These are phyloP conservation scores for Selaginella tamariscina DNA, from an alignment of 75 land plant species.

Conservation along the genomic window DNA sequence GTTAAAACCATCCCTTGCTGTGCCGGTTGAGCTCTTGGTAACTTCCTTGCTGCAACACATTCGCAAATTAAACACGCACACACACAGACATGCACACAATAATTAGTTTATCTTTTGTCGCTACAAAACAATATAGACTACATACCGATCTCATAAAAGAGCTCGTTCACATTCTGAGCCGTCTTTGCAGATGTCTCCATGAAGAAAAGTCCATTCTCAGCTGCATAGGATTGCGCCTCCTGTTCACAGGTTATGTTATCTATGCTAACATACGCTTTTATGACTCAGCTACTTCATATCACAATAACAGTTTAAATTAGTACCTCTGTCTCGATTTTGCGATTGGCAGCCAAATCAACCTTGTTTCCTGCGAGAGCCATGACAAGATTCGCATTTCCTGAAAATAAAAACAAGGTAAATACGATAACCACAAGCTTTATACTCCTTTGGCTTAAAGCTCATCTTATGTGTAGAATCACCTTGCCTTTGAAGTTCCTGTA, in stretches of 20 bases:
- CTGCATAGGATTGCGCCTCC: neutral
- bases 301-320: neutral
- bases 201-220: neutral
- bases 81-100: neutral
- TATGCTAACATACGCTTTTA: neutral
- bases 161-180: neutral
- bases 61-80: neutral
- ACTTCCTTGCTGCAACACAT: conserved; percentile 44
- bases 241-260: neutral
- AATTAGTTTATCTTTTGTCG: too few relatives aligned
- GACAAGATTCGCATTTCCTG: conserved; percentile 76
- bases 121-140: neutral
- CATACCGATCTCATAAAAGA: conserved; percentile 50
- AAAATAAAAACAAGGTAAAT: conserved; percentile 5
- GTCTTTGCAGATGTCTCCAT: neutral
- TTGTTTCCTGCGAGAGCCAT: conserved; percentile 98
- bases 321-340: conserved; percentile 75
- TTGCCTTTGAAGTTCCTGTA: conserved; percentile 32
- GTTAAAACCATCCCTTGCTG: conserved; percentile 69
- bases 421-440: neutral
- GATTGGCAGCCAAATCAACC: conserved; percentile 54
- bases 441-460: conserved; percentile 5
- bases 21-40: conserved; percentile 73
- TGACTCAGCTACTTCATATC: neutral
- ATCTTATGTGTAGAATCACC: conserved; percentile 26